These are phyloP conservation scores for Heliamphora pulchella DNA, from an alignment of 179 eudicot species.

Conservation along the genomic window DNA sequence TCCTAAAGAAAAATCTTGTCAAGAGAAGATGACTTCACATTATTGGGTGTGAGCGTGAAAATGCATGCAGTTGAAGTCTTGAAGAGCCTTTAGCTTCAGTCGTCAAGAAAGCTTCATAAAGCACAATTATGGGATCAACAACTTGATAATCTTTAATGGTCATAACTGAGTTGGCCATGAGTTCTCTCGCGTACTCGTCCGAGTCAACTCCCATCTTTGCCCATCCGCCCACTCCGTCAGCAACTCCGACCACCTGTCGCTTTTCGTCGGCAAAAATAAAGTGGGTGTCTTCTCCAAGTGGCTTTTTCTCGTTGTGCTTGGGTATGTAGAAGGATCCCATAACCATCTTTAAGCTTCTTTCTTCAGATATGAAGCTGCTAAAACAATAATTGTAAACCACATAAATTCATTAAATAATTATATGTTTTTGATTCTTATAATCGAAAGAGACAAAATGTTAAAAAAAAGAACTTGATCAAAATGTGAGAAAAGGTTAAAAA, in stretches of 20 bases:
- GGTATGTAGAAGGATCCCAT: not conserved
- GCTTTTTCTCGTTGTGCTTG: not conserved
- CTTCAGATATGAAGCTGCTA: no score
- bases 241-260: constrained; percentile 19
- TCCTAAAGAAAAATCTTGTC: no score
- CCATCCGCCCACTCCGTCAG: constrained; percentile 38
- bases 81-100: not conserved
- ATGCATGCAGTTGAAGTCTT: no score
- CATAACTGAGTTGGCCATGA: constrained; percentile 15
- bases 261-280: constrained; percentile 16
- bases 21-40: no score
- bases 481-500: no score
- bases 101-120: not conserved
- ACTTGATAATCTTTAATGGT: not conserved
- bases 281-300: constrained; percentile 21
- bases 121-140: not conserved
- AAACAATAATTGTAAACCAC: no score
- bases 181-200: constrained; percentile 26
- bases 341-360: not conserved
- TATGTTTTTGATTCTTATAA: no score
- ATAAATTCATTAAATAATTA: no score
- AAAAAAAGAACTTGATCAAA: no score
- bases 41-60: no score
- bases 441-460: no score
- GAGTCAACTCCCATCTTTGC: constrained; percentile 23